Evolutionary conservation across 805 yeast species (phyloP).

Genomic region (Lachancea quebecensis): DNA sequence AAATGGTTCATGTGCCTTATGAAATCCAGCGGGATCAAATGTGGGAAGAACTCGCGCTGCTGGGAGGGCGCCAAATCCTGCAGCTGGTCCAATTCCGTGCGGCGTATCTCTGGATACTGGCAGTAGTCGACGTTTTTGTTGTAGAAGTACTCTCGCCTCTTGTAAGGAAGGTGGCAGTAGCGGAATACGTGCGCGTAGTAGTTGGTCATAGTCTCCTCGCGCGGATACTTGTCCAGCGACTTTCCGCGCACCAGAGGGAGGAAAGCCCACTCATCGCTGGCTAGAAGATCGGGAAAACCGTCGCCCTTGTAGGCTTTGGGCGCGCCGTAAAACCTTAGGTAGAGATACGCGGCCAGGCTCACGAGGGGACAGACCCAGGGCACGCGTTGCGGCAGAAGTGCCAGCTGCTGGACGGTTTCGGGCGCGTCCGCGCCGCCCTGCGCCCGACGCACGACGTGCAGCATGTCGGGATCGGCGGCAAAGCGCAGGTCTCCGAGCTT

Average conservation of each 20-base stretch:
- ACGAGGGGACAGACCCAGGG: conserved; percentile 28
- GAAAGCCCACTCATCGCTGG: conserved; percentile 14
- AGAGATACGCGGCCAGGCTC: conserved; percentile 25
- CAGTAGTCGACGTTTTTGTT: conserved; percentile 8
- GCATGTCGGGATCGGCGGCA: neutral
- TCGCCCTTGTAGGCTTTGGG: conserved; percentile 21
- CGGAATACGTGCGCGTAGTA: conserved; percentile 25
- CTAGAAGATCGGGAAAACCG: conserved; percentile 26
- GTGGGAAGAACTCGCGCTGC: conserved; percentile 13
- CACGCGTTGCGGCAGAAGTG: conserved; percentile 18
- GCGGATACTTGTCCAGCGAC: conserved; percentile 22
- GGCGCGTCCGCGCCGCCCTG: too few species aligned
- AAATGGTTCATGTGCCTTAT: conserved; percentile 16
- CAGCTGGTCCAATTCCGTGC: conserved; percentile 2
- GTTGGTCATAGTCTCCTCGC: conserved; percentile 25
- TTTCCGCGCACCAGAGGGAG: conserved; percentile 26
- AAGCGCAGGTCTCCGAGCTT: conserved; percentile 16
- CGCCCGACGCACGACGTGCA: too few species aligned
- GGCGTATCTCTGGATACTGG: conserved; percentile 7
- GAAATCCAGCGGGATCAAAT: conserved; percentile 23
- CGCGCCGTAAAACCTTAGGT: conserved; percentile 27
- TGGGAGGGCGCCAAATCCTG: conserved; percentile 2
- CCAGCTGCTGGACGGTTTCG: conserved; percentile 6
- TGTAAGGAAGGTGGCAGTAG: conserved; percentile 29
- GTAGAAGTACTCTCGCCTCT: conserved; percentile 21